phyloP scores from a whole-genome alignment of 345 rosid species.

The Euclidium syriacum region DNA sequence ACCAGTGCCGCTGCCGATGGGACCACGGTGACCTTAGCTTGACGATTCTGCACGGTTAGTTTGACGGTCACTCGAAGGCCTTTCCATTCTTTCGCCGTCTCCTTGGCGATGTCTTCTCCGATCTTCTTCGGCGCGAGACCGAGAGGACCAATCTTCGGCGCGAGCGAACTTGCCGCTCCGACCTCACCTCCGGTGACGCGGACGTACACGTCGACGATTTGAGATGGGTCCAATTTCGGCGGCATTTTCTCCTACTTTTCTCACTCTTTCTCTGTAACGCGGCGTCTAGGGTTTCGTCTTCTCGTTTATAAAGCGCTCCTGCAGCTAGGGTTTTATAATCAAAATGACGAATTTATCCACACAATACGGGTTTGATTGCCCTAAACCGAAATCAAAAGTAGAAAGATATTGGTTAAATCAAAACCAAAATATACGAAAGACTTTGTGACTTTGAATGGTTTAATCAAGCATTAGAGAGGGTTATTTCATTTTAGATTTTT shows the following conservation, averaged over 20 bases:
- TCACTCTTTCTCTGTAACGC: neutral
- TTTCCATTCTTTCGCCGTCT: conserved; percentile 72
- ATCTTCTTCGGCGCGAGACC: conserved; percentile 81
- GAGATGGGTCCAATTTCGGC: conserved; percentile 65
- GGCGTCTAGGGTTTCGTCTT: conserved; percentile 18
- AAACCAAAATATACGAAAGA: neutral
- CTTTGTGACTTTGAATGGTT: too few species aligned
- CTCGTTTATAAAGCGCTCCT: neutral
- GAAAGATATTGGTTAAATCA: neutral
- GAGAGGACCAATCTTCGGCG: conserved; percentile 68
- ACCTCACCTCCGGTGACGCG: conserved; percentile 72
- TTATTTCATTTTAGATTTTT: too few species aligned
- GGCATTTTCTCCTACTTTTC: conserved; percentile 34
- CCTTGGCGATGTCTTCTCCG: conserved; percentile 74
- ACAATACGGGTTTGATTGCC: neutral
- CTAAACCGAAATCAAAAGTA: neutral
- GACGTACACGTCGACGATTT: conserved; percentile 60
- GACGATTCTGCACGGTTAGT: conserved; percentile 66
- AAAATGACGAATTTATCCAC: neutral
- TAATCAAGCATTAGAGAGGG: too few species aligned
- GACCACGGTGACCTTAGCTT: conserved; percentile 57
- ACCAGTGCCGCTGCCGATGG: conserved; percentile 65
- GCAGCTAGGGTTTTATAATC: neutral
- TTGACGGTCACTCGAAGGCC: conserved; percentile 60
- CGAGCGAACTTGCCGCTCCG: conserved; percentile 61